phyloP scores from a whole-genome alignment of 345 rosid genomes.

The Angophora floribunda region DNA sequence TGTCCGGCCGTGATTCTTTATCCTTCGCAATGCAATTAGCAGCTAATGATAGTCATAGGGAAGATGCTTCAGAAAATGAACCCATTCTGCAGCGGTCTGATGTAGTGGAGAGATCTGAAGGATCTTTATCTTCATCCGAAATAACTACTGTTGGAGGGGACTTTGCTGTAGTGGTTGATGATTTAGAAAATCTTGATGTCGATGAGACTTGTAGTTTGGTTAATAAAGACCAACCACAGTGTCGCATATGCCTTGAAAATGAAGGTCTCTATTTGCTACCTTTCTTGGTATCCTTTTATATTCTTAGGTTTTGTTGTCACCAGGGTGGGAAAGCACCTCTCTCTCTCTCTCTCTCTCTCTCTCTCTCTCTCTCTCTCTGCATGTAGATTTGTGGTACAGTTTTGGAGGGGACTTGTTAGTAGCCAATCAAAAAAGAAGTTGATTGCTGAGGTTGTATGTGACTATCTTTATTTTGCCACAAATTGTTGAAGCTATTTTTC shows the following conservation, averaged over 20 bases:
- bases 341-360: neutral
- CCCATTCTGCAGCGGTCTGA: conserved; percentile 44
- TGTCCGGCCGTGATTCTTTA: conserved; percentile 6
- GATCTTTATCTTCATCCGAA: conserved; percentile 50
- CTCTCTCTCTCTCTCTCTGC: neutral
- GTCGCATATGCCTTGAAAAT: conserved; percentile 92
- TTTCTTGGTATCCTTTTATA: neutral
- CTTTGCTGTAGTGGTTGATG: conserved; percentile 26
- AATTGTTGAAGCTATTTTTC: neutral
- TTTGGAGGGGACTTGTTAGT: neutral
- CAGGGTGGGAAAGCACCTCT: neutral
- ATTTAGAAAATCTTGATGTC: conserved; percentile 34
- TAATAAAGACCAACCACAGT: conserved; percentile 68
- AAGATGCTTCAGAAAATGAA: conserved; percentile 54
- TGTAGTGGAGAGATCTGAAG: conserved; percentile 28
- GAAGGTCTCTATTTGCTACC: conserved; percentile 47
- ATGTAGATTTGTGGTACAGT: neutral
- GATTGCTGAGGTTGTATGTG: neutral
- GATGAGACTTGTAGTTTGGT: conserved; percentile 68
- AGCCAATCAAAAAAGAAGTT: neutral
- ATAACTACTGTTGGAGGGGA: conserved; percentile 48
- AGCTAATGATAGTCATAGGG: conserved; percentile 50
- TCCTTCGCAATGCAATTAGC: conserved; percentile 73
- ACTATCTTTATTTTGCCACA: neutral
- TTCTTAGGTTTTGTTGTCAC: neutral